These are phyloP conservation scores for Entamoeba histolytica DNA, from an alignment of 208 protist genomes.

Conservation along the genomic window DNA sequence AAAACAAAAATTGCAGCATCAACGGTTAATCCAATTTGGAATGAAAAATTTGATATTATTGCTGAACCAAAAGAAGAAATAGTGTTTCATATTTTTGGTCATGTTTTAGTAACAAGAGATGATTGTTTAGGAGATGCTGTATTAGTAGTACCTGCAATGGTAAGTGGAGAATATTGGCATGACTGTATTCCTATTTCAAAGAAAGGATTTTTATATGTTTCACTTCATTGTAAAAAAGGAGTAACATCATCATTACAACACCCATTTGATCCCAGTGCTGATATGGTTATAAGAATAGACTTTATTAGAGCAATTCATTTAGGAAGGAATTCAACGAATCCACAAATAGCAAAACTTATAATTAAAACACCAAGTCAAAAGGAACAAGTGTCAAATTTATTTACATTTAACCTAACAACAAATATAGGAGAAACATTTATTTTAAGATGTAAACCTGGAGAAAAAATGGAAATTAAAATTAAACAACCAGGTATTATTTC, in stretches of 20 bases:
- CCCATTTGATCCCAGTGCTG: neutral
- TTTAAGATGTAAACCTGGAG: neutral
- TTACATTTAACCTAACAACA: neutral
- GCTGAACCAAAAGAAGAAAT: neutral
- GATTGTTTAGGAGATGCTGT: neutral
- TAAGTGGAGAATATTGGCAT: neutral
- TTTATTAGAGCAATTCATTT: neutral
- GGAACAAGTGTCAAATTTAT: neutral
- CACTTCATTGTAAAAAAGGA: neutral
- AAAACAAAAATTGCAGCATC: neutral
- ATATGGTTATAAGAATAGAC: neutral
- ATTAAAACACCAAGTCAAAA: neutral
- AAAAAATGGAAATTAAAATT: neutral
- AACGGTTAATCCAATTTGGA: neutral
- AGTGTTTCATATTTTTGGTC: neutral
- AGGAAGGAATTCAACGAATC: neutral
- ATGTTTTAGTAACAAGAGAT: neutral
- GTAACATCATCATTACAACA: neutral
- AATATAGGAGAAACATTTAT: neutral
- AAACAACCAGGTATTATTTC: neutral
- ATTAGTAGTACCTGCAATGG: neutral
- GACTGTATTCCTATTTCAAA: neutral
- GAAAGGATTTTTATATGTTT: neutral
- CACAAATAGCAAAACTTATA: neutral
- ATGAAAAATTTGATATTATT: neutral